These are phyloP conservation scores for Heteromeles arbutifolia DNA, from an alignment of 306 rosid species.

Conservation along the genomic window DNA sequence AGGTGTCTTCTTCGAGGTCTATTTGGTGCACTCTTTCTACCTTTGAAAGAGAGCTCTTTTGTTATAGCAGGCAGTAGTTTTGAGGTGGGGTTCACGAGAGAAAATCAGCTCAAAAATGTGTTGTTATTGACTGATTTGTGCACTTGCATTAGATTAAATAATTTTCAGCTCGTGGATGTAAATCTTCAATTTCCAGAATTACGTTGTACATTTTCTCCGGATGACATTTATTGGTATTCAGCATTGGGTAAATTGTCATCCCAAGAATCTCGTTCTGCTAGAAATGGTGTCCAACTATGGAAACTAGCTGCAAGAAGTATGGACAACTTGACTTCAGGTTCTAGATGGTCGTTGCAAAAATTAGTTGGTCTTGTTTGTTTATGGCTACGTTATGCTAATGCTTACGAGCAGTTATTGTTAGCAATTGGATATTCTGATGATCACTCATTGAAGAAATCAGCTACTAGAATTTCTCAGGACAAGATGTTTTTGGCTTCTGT, in stretches of 20 bases:
- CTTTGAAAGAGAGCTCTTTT: slow-evolving; percentile 36
- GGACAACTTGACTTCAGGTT: slow-evolving; percentile 30
- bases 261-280: slow-evolving; percentile 34
- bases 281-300: slow-evolving; percentile 81
- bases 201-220: slow-evolving; percentile 45
- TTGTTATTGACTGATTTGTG: slow-evolving; percentile 40
- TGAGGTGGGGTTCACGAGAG: slow-evolving; percentile 43
- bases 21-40: slow-evolving; percentile 42
- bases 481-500: slow-evolving; percentile 40
- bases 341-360: slow-evolving; percentile 46
- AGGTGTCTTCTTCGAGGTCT: slow-evolving; percentile 51
- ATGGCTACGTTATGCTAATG: slow-evolving; percentile 71
- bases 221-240: slow-evolving; percentile 42
- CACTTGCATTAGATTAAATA: slow-evolving; percentile 38
- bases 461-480: slow-evolving; percentile 38
- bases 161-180: slow-evolving; percentile 48
- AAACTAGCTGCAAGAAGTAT: slow-evolving; percentile 67
- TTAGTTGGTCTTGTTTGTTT: slow-evolving; percentile 43
- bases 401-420: slow-evolving; percentile 55
- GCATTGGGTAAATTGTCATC: slow-evolving; percentile 40
- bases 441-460: slow-evolving; percentile 35
- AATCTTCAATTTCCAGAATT: slow-evolving; percentile 57
- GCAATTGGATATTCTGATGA: slow-evolving; percentile 54
- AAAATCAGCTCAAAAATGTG: slow-evolving; percentile 17
- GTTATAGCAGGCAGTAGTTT: slow-evolving; percentile 41